Conservation (phyloP, 2,329 filamentous ascomycete genomes). For the Domatiomyces globalis region DNA sequence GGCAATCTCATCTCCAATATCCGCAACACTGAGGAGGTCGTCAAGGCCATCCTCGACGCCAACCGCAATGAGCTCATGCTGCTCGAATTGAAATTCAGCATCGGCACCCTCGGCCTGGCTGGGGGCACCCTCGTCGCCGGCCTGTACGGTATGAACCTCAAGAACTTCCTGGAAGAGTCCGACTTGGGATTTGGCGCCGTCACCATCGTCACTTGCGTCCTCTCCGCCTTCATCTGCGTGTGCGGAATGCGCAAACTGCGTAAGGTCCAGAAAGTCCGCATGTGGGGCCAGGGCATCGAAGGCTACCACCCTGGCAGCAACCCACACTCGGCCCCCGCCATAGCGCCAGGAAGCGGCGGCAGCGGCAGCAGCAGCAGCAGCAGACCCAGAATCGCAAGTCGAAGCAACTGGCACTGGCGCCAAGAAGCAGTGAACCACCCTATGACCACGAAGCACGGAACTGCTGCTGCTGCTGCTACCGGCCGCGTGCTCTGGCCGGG, state of each 20-base stretch:
- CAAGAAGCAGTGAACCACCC: slow-evolving; percentile 30
- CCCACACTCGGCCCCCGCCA: slow-evolving; percentile 6
- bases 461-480: slow-evolving; percentile 5
- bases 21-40: slow-evolving; percentile 94
- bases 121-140: slow-evolving; percentile 90
- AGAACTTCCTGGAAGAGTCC: slow-evolving; percentile 95
- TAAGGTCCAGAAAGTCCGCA: slow-evolving; percentile 74
- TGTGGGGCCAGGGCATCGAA: slow-evolving; percentile 51
- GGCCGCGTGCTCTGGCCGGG: slow-evolving; percentile 19
- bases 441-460: slow-evolving; percentile 1
- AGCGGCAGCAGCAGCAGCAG: slow-evolving; percentile 4
- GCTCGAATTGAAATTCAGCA: slow-evolving; percentile 88
- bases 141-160: slow-evolving; percentile 99
- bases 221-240: slow-evolving; percentile 63
- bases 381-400: slow-evolving; percentile 7
- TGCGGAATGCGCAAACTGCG: slow-evolving; percentile 75
- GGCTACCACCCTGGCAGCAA: slow-evolving; percentile 20
- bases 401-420: slow-evolving; percentile 26
- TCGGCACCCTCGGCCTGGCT: slow-evolving; percentile 85
- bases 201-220: slow-evolving; percentile 52
- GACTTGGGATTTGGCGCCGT: slow-evolving; percentile 72
- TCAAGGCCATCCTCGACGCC: slow-evolving; percentile 91
- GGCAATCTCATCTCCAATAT: slow-evolving; percentile 89
- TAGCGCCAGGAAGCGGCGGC: slow-evolving; percentile 1
- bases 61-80: slow-evolving; percentile 98